Evolutionary conservation across 257 asterid species (phyloP).

Genomic region (Solanum commersonii): DNA sequence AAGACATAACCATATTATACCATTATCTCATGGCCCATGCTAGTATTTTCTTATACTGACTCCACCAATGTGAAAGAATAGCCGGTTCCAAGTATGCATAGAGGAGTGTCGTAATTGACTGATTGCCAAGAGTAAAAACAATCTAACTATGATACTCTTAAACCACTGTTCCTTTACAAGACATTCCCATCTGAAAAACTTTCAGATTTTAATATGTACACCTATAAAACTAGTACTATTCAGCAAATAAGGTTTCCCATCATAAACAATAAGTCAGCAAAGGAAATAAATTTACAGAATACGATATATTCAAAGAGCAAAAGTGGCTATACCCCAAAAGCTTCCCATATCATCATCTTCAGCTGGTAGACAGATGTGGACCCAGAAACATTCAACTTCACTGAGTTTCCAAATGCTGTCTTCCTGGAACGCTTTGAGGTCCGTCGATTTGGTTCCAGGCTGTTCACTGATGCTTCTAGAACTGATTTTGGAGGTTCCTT

Average conservation of each 20-base stretch:
- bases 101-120: not conserved
- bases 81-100: not conserved
- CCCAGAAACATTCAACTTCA: conserved; percentile 74
- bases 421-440: conserved; percentile 89
- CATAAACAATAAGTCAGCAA: not conserved
- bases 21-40: not conserved
- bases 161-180: not conserved
- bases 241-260: not conserved
- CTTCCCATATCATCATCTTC: conserved; percentile 99
- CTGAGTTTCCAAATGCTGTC: conserved; percentile 73
- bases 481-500: conserved; percentile 95
- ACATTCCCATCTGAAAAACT: not conserved
- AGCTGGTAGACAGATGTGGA: conserved; percentile 84
- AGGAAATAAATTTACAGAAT: not conserved
- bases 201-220: not conserved
- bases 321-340: conserved; percentile 70
- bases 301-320: not conserved
- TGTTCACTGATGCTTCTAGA: conserved; percentile 68
- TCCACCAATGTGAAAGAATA: not conserved
- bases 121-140: not conserved
- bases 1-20: not conserved
- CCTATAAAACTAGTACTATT: not conserved
- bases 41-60: not conserved
- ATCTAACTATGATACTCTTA: not conserved
- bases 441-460: conserved; percentile 67